Percentiles rank a stretch among this genome's conserved stretches.
phyloP scores from a whole-genome alignment of 768 basidiomycete genomes.

The Tylopilus felleus region DNA sequence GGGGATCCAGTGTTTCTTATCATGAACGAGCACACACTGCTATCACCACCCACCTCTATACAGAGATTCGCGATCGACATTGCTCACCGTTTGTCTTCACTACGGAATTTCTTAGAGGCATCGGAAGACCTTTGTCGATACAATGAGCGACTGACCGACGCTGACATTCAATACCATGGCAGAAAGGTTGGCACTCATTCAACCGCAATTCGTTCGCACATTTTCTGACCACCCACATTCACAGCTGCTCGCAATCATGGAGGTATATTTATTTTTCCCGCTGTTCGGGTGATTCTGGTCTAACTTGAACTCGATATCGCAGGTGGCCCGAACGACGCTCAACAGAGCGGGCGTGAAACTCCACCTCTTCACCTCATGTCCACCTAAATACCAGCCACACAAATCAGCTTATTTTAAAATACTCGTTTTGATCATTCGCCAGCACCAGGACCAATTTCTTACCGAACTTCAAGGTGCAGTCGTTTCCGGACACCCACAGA shows the following conservation, averaged over 20 bases:
- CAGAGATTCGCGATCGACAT: constrained; percentile 30
- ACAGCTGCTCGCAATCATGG: constrained; percentile 48
- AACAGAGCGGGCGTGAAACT: constrained; percentile 39
- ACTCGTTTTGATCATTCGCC: constrained; percentile 38
- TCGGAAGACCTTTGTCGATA: constrained; percentile 25
- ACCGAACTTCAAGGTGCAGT: constrained; percentile 27
- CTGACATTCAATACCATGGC: constrained; percentile 22
- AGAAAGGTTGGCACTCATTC: constrained; percentile 23
- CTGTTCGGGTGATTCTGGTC: background rate
- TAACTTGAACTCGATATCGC: constrained; percentile 1
- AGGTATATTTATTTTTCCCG: constrained; percentile 39
- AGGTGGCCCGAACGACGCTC: constrained; percentile 51
- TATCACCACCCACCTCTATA: constrained; percentile 13
- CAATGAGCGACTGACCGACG: constrained; percentile 15
- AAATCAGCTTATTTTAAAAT: constrained; percentile 51
- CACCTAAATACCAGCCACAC: constrained; percentile 36
- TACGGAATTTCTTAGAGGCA: constrained; percentile 29
- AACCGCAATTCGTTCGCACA: background rate
- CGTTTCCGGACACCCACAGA: background rate
- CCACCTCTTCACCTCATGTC: constrained; percentile 47
- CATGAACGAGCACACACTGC: constrained; percentile 13
- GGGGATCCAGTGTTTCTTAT: constrained; percentile 10
- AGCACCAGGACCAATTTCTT: constrained; percentile 29
- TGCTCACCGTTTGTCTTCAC: constrained; percentile 29
- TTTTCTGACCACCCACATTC: constrained; percentile 5